Percentiles rank a stretch among this genome's conserved stretches.
These are phyloP conservation scores for Lentithecium fluviatile DNA, from an alignment of 495 filamentous ascomycete species.

Conservation along the genomic window DNA sequence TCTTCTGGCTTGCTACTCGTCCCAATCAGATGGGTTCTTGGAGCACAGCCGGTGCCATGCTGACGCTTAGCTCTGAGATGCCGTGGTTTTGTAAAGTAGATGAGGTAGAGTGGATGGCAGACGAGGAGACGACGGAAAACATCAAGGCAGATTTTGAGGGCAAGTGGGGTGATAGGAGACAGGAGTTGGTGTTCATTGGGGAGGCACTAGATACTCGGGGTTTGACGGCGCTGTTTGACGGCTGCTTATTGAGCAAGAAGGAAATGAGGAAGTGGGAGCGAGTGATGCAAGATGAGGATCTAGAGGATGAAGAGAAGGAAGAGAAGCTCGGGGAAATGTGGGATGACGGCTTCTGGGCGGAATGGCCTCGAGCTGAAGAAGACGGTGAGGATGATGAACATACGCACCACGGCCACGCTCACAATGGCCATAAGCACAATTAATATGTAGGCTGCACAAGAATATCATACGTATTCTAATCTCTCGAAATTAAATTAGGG, in stretches of 20 bases:
- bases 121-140: slow-evolving; percentile 46
- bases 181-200: slow-evolving; percentile 62
- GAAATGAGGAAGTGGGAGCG: neutral
- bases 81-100: slow-evolving; percentile 53
- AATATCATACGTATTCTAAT: too few relatives aligned
- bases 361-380: neutral
- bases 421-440: too few relatives aligned
- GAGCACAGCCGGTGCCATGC: slow-evolving; percentile 61
- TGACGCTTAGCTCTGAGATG: slow-evolving; percentile 54
- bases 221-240: slow-evolving; percentile 49
- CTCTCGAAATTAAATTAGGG: too few relatives aligned
- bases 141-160: slow-evolving; percentile 52
- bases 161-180: slow-evolving; percentile 58
- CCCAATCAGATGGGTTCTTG: slow-evolving; percentile 54
- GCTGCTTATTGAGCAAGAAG: slow-evolving; percentile 37
- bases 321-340: neutral
- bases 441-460: too few relatives aligned
- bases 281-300: neutral
- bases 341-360: neutral
- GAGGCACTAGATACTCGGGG: slow-evolving; percentile 48
- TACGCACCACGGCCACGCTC: neutral
- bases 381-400: neutral
- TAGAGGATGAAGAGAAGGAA: neutral
- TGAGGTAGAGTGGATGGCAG: slow-evolving; percentile 49
- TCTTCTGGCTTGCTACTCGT: too few relatives aligned